Percentiles rank a stretch among this genome's conserved stretches.
phyloP scores from a whole-genome alignment of 192 early-diverging fungal species.

The Funneliformis mosseae region DNA sequence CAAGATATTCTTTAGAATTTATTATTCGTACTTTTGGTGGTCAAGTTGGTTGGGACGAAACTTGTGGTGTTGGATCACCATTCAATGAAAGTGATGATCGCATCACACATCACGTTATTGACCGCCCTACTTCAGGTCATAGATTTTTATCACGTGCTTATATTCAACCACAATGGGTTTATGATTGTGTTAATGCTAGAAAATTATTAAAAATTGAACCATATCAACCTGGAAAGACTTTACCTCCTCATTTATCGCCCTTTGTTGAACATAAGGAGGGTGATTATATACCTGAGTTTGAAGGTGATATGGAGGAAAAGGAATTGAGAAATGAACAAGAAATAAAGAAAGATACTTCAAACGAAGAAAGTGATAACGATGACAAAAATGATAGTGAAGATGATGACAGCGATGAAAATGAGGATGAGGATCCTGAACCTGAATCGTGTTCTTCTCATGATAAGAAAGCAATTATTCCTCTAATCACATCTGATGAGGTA shows the following conservation, averaged over 20 bases:
- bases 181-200: conserved; percentile 88
- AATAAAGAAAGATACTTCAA: conserved; percentile 44
- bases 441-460: background rate
- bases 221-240: conserved; percentile 79
- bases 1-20: conserved; percentile 90
- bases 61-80: conserved; percentile 77
- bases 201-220: conserved; percentile 62
- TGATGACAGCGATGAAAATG: conserved; percentile 43
- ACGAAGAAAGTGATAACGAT: conserved; percentile 40
- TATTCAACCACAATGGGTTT: conserved; percentile 98
- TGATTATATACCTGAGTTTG: conserved; percentile 83
- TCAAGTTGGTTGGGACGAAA: conserved; percentile 84
- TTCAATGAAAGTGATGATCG: conserved; percentile 76
- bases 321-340: conserved; percentile 63
- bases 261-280: conserved; percentile 86
- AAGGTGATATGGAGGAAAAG: conserved; percentile 63
- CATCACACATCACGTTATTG: conserved; percentile 88
- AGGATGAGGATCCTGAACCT: conserved; percentile 30
- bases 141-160: conserved; percentile 71
- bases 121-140: conserved; percentile 74
- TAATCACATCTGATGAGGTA: background rate
- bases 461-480: background rate
- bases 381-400: conserved; percentile 35
- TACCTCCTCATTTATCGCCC: conserved; percentile 93
- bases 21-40: conserved; percentile 89